Evolutionary conservation across 345 rosid species (phyloP).

Genomic region (Populus alba): DNA sequence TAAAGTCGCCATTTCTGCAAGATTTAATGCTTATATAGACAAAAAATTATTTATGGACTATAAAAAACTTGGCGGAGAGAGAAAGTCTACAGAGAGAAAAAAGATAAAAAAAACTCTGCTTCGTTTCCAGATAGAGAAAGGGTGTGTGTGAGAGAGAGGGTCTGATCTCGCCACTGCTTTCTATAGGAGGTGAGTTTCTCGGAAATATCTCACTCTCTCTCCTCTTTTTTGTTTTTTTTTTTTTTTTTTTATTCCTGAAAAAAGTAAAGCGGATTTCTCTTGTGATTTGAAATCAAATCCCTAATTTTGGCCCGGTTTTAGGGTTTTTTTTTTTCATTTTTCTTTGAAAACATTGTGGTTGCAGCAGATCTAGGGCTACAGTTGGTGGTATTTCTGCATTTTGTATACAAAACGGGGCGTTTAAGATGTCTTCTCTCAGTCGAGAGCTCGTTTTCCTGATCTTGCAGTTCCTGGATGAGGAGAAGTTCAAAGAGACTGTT

Average conservation of each 20-base stretch:
- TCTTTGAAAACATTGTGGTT: background rate
- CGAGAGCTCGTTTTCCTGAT: conserved; percentile 99
- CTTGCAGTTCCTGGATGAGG: conserved; percentile 98
- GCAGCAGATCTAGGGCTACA: conserved; percentile 68
- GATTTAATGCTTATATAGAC: conserved; percentile 26
- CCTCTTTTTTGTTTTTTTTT: conserved; percentile 4
- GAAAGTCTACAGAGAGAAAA: conserved; percentile 17
- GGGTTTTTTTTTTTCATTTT: background rate
- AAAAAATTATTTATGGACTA: conserved; percentile 18
- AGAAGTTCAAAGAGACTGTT: conserved; percentile 98
- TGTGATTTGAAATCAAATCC: background rate
- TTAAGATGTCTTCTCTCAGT: conserved; percentile 89
- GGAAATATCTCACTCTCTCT: conserved; percentile 27
- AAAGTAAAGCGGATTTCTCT: background rate
- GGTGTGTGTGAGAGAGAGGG: conserved; percentile 19
- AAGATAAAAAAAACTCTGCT: background rate
- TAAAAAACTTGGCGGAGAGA: conserved; percentile 16
- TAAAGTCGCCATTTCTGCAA: conserved; percentile 46
- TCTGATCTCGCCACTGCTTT: conserved; percentile 29
- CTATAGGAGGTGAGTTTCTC: conserved; percentile 37
- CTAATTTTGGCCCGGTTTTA: background rate
- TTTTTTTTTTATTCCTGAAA: conserved; percentile 26
- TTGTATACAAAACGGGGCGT: conserved; percentile 36
- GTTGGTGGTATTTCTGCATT: conserved; percentile 28
- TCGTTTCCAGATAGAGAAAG: conserved; percentile 24